Percentiles rank a stretch among this genome's conserved stretches.
Conservation (phyloP, 441 rosid species). For the Viola pubescens region DNA sequence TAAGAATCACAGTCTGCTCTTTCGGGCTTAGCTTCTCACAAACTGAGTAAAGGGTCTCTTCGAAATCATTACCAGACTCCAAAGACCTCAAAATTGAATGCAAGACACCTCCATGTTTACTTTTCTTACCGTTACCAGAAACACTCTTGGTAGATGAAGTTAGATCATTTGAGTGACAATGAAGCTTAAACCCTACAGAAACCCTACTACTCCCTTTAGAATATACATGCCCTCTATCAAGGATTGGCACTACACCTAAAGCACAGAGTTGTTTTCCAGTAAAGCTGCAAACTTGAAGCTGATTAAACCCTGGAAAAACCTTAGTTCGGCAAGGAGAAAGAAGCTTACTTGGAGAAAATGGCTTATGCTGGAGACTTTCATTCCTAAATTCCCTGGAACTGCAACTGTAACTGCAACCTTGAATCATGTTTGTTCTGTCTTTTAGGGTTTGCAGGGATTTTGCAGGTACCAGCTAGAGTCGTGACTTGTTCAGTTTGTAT, state of each 20-base stretch:
- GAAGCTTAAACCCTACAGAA: conserved; percentile 42
- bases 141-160: conserved; percentile 30
- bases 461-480: neutral
- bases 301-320: conserved; percentile 28
- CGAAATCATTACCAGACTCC: conserved; percentile 46
- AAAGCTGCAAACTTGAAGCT: conserved; percentile 12
- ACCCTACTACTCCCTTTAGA: conserved; percentile 20
- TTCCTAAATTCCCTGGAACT: conserved; percentile 27
- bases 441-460: neutral
- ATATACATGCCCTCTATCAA: conserved; percentile 2
- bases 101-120: conserved; percentile 43
- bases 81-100: conserved; percentile 60
- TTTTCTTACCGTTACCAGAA: conserved; percentile 29
- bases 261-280: conserved; percentile 6
- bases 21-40: conserved; percentile 56
- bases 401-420: conserved; percentile 7
- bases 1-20: conserved; percentile 76
- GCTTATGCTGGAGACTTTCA: conserved; percentile 22
- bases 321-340: conserved; percentile 20
- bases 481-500: neutral
- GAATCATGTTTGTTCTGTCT: conserved; percentile 12
- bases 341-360: conserved; percentile 34
- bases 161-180: conserved; percentile 35
- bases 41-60: conserved; percentile 40
- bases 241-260: conserved; percentile 9